These are phyloP conservation scores for Colletotrichum chrysophilum DNA, from an alignment of 2,329 filamentous ascomycete species.

Conservation along the genomic window DNA sequence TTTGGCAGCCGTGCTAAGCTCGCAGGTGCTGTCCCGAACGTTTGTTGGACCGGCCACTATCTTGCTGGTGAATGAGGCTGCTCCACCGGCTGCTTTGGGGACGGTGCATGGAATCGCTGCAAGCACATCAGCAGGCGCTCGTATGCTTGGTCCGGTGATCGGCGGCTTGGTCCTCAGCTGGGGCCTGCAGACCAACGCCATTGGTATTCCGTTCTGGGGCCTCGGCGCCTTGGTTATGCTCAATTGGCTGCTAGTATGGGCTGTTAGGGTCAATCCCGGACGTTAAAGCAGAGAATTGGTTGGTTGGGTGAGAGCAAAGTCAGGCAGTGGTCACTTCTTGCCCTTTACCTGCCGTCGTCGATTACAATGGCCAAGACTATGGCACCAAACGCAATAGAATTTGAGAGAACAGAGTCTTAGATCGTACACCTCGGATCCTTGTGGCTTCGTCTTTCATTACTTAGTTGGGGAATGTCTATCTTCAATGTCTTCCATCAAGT, in stretches of 20 bases:
- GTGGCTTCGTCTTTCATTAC: not conserved
- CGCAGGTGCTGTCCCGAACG: slow-evolving; percentile 26
- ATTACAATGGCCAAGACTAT: not conserved
- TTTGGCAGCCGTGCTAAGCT: slow-evolving; percentile 14
- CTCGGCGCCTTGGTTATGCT: not conserved
- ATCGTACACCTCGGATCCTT: not conserved
- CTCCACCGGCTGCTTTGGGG: slow-evolving; percentile 25
- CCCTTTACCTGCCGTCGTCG: accelerated
- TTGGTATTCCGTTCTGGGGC: not conserved
- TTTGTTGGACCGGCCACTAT: slow-evolving; percentile 29
- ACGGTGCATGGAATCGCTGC: slow-evolving; percentile 29
- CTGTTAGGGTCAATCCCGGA: not conserved
- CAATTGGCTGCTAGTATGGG: not conserved
- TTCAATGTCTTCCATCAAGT: not conserved
- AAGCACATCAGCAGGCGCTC: slow-evolving; percentile 27
- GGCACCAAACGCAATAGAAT: not conserved
- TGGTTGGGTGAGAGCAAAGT: not conserved
- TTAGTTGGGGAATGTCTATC: not conserved
- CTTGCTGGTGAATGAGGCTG: slow-evolving; percentile 29
- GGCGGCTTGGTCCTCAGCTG: slow-evolving; percentile 27
- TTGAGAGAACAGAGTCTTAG: not conserved
- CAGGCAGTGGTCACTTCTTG: not conserved
- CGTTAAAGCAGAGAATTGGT: not conserved
- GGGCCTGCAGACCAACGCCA: slow-evolving; percentile 18
- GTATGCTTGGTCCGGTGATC: slow-evolving; percentile 26